Conservation (phyloP, 352 stramenopile genomes). For the Lagenidium giganteum region DNA sequence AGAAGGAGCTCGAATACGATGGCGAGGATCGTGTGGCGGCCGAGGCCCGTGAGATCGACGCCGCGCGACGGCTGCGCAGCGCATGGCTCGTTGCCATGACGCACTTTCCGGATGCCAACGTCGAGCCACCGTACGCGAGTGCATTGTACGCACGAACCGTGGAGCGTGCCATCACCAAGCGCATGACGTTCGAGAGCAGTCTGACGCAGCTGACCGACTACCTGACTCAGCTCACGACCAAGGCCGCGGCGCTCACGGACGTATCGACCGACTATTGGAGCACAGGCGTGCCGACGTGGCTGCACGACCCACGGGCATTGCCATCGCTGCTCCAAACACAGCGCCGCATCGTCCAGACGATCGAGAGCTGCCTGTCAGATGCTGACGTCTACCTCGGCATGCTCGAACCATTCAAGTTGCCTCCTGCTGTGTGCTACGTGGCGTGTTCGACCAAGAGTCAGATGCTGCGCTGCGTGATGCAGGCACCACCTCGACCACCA, state of each 20-base stretch:
- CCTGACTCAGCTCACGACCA: conserved; percentile 23
- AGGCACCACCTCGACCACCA: conserved; percentile 3
- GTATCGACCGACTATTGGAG: no score
- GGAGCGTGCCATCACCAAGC: conserved; percentile 45
- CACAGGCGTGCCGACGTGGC: conserved; percentile 10
- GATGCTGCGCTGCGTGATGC: conserved; percentile 35
- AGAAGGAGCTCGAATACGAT: conserved; percentile 1
- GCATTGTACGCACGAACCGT: conserved; percentile 45
- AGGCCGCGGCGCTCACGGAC: no score
- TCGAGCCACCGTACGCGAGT: background rate
- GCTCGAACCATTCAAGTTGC: conserved; percentile 49
- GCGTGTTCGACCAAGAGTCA: conserved; percentile 41
- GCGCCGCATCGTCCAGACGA: conserved; percentile 43
- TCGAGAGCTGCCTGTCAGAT: conserved; percentile 52
- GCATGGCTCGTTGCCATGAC: conserved; percentile 37
- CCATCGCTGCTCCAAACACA: conserved; percentile 62
- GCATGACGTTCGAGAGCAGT: conserved; percentile 43
- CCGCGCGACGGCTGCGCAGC: conserved; percentile 43
- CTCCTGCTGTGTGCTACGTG: conserved; percentile 37
- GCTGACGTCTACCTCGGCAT: conserved; percentile 72
- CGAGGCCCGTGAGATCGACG: conserved; percentile 20
- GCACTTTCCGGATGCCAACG: conserved; percentile 8
- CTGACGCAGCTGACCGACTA: conserved; percentile 32
- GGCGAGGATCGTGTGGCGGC: conserved; percentile 12
- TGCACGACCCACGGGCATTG: conserved; percentile 19